Base-by-base conservation (phyloP, 2,329 filamentous ascomycete species). In the Cytospora mali region DNA sequence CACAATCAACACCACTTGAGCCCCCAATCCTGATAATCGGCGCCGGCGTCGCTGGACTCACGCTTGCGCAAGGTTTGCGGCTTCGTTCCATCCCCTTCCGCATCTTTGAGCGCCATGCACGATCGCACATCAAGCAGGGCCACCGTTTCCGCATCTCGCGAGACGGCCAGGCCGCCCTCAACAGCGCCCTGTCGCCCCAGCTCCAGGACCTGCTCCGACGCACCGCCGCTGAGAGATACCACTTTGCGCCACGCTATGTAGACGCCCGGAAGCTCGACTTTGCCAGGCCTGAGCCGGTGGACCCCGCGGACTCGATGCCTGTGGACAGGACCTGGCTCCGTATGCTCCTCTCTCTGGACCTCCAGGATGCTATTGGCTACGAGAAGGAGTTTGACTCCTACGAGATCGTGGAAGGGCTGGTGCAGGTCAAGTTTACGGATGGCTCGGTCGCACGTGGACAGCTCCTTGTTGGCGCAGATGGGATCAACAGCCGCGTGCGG, bases 41-140 rank as follows among this genome's bases (percentile, higher is more conserved):
- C 13, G 79, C 78, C 16, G 80, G 80, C 6, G 71, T 81, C 18
- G 73, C 75, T 14, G 80, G 79, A 6, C 72, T 81, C 13, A 74
- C 75, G 0, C 71, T 81, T 23, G 71, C 71, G 4, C 71, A 72
- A 62, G 71, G 71, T 28, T 61, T 73, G 16, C 69, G 71, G 21
- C 68, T 70, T 29, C 69, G 58, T n/a, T 72, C 69, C 5, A 56
- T 73, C 28, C 67, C 70, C 16, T 73, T 73, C 62, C 70, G 68
- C 50, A 65, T 73, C 28, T 73, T 72, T 42, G 70, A 73, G 64
- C 70, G 70, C 14, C 63, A 68, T 56, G 64, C 69, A 10, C 66
- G 46, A 53, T 67, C 66, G 5, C 66, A 67, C 60, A 39, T 48
- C 23, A 66, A 64, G 33, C 71, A 73, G 52, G 71, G 71, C 52